Base-by-base conservation (phyloP, 352 stramenopile genomes). In the Globisporangium alternatum region DNA sequence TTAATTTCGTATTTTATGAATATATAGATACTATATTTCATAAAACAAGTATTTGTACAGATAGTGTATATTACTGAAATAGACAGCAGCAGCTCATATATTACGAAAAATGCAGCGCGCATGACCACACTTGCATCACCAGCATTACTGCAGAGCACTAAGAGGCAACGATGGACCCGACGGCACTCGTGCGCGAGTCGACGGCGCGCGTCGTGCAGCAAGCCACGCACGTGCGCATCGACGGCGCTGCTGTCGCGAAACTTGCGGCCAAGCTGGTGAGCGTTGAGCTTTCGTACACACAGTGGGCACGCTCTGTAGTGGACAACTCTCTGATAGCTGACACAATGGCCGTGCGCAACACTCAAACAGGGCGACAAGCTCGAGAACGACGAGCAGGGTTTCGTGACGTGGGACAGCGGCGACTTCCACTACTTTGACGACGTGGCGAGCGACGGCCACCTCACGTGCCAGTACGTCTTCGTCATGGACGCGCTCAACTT, bases 401-500 rank as follows among this genome's bases (percentile, higher is more conserved):
- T 79, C 19, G 76, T 84, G 51, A 83, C 76, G 52, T 96, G 88
- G 88, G 83, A 94, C 75, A 86, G 79, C 53, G 74, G 76, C 1
- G 81, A 89, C 64, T 93, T 90, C 63, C 88, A 96, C 74, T 96
- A 93, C 71, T 91, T 81, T 49, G 80, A 65, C 1, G 88, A 96
- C 41, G 82, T 87, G 31, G 70, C 68, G 25, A n/a, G 66, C n/a
- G 74, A 83, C 37, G 87, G 87, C 1, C 78, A 80, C 19, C 48
- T 93, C 31, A 97, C 89, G 9, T 92, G 80, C 41, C 86, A 96
- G 62, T 97, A 96, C 62, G 81, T 95, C 9, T 91, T 97, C 59
- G 85, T 96, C 37, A 69, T 96, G 62, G 89, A 97, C 71, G 82
- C 86, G 30, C 77, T 97, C 61, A 97, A 97, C 67, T 97, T 95